phyloP scores from a whole-genome alignment of 139 green algal genomes.

The Coelastrella sp. region DNA sequence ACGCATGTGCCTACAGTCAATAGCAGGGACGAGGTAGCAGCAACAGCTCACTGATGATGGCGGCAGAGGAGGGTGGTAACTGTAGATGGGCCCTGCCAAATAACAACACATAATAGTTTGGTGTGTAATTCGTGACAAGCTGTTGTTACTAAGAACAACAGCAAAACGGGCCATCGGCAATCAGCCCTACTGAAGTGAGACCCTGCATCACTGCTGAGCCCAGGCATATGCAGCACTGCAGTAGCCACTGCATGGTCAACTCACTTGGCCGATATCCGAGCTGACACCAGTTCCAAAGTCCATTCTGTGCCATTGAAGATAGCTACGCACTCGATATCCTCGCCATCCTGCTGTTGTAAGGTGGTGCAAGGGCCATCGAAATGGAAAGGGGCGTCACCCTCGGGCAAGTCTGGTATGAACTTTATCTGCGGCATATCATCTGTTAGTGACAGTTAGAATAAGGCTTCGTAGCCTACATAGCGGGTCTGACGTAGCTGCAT shows the following conservation, averaged over 20 bases:
- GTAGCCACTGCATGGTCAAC: background rate
- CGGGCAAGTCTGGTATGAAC: conserved; percentile 22
- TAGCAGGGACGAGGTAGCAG: background rate
- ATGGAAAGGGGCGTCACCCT: conserved; percentile 18
- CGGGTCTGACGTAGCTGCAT: background rate
- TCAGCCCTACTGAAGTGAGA: too few species aligned
- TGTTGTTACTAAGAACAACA: too few species aligned
- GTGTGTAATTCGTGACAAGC: too few species aligned
- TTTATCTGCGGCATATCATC: background rate
- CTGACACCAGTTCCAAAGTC: conserved; percentile 26
- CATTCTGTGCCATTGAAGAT: conserved; percentile 32
- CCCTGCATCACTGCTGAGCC: too few species aligned
- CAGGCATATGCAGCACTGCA: too few species aligned
- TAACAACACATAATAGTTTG: too few species aligned
- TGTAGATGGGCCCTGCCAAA: background rate
- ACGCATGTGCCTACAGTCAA: conserved; percentile 9
- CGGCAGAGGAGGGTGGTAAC: background rate
- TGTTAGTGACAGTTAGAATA: background rate
- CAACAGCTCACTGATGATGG: background rate
- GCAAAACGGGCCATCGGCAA: too few species aligned
- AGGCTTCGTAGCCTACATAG: background rate
- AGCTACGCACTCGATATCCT: conserved; percentile 22
- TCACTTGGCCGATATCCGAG: conserved; percentile 21
- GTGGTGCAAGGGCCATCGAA: conserved; percentile 16
- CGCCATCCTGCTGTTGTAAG: conserved; percentile 9